Base-by-base conservation (phyloP, 106 monocot genomes). In the Hemerocallis citrina region DNA sequence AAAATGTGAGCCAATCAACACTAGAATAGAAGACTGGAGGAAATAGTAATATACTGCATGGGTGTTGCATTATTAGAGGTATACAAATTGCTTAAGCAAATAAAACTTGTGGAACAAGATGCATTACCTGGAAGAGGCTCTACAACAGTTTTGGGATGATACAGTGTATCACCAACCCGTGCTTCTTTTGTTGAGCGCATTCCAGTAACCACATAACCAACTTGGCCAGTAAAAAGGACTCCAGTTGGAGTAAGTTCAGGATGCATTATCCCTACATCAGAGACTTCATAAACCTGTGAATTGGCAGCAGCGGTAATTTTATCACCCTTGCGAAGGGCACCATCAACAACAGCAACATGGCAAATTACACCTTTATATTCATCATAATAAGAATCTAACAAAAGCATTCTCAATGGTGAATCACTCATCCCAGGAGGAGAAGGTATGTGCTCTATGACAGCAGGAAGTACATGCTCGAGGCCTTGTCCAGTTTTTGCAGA, bases 401-500 rank as follows among this genome's bases (percentile, higher is more conserved):
- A 57, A 64, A 98, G 76, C 98, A 98, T 98, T 30, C 98, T 71
- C 64, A 98, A 60, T 66, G 88, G 92, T 39, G 57, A 61, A 64
- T 80, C 77, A 73, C 75, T 73, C 21, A 71, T 75, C n/a, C 98
- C 98, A 49, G 61, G 57, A 44, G 98, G 92, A 63, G 72, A 57
- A 45, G 98, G 98, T 61, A 98, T 76, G 6, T 84, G 76, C 33
- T 88, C 77, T 45, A 92, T 91, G 8, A 92, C 88, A 61, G 98
- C 92, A 77, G 98, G 98, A 55, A 98, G 78, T 40, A 98, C 88
- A 43, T 85, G 79, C 29, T 88, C 92, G 43, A 98, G 82, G 21
- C 98, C 98, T 69, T 81, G 75, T 22, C 98, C 98, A 59, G 98
- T 98, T 75, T 98, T 98, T 12, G 98, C 98, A 73, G 98, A 98